Percentiles rank a stretch among this genome's conserved stretches.
Evolutionary conservation across 148 eudicot species (phyloP).

Genomic region (Chenopodium suecicum): DNA sequence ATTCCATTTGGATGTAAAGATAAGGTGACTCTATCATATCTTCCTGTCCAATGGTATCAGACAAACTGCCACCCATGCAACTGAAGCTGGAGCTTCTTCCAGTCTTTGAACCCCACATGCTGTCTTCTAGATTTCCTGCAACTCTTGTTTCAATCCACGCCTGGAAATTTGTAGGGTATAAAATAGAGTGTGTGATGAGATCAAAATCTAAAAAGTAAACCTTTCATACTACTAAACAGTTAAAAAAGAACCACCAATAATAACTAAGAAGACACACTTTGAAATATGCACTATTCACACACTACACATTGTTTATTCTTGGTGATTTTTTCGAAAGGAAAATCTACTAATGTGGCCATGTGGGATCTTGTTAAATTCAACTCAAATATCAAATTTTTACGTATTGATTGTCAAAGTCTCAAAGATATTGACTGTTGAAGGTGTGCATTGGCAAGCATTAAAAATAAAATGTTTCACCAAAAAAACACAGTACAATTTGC

Average conservation of each 20-base stretch:
- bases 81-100: conserved; percentile 60
- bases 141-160: conserved; percentile 96
- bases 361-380: too few relatives aligned
- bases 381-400: too few relatives aligned
- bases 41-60: conserved; percentile 48
- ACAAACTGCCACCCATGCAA: conserved; percentile 50
- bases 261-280: too few relatives aligned
- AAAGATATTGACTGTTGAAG: too few relatives aligned
- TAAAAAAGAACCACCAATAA: neutral
- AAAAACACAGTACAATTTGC: neutral
- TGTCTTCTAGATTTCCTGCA: conserved; percentile 47
- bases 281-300: too few relatives aligned
- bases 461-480: too few relatives aligned
- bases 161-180: conserved; percentile 42
- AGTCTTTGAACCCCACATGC: conserved; percentile 61
- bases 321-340: too few relatives aligned
- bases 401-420: too few relatives aligned
- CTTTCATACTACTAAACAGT: neutral
- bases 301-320: too few relatives aligned
- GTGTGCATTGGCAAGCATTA: too few relatives aligned
- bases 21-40: conserved; percentile 67
- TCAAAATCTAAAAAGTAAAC: neutral
- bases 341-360: too few relatives aligned
- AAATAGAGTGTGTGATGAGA: neutral
- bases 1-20: conserved; percentile 98